Evolutionary conservation across 176 grass and related monocot species (phyloP), one percentile per base, ranked within the genome.

Genomic region (Otatea glauca): DNA sequence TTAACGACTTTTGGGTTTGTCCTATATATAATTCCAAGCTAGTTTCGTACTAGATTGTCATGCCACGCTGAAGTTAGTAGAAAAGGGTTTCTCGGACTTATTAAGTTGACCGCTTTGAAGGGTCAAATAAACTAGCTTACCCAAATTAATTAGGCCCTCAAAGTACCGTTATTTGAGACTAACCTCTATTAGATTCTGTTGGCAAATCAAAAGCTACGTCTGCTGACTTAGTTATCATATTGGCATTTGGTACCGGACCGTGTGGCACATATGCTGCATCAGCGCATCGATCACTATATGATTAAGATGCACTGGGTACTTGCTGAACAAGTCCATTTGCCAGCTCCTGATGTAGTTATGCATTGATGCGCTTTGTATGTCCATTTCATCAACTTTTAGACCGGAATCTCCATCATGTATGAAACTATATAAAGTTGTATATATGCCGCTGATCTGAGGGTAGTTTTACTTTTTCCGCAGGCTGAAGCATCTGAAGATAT

Each of bases 401-500:
- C 32, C 41, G 37, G 45, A 66, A 76, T 69, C 45, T 72, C 8
- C 20, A 18, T 61, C 12, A 9, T 65, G 5, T 20, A 10, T 82
- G 45, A 43, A 45, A 32, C 10, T 63, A 25, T 24, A 8, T 39
- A 32, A 85, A 29, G 21, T 27, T 73, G 66, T n/a, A 35, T 20
- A 16, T 7, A 7, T 18, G 21, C n/a, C 15, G 44, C 82, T 77
- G 18, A 90, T 37, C 25, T 24, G 39, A 14, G 18, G 44, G 12
- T 63, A 42, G 39, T 32, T 35, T 29, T 76, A 62, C 37, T 51
- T 51, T 20, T 67, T 56, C 29, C 39, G 69, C 88, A 93, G 91
- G 91, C 17, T 90, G 58, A 93, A 86, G 73, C 81, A 90, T 50
- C 75, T 93, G 73, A 93, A 88, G 69, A 89, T 93, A 42, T 93